Percentiles rank a stretch among this genome's conserved stretches.
Conservation (phyloP, 2,329 filamentous ascomycete genomes). For the Sclerotiophoma versabilis region DNA sequence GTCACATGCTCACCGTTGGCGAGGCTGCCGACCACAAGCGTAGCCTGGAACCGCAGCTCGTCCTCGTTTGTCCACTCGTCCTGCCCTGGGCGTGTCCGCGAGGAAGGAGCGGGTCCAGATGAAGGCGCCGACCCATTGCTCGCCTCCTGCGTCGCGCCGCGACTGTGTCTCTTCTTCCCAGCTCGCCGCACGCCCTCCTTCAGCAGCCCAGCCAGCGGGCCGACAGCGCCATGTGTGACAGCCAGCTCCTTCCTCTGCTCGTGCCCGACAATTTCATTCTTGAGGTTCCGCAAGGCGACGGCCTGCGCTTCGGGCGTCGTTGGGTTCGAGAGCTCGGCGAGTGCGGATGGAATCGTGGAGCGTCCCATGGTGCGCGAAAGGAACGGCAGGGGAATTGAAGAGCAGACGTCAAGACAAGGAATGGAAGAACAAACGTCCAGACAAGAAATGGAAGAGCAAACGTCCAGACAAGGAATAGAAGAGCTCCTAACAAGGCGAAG, state of each 20-base stretch:
- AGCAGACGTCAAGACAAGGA: too few relatives aligned
- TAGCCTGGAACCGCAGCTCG: slow-evolving; percentile 75
- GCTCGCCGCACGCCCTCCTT: slow-evolving; percentile 52
- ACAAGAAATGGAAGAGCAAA: too few relatives aligned
- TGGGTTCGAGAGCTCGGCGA: slow-evolving; percentile 50
- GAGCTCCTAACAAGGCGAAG: too few relatives aligned
- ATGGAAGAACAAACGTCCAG: too few relatives aligned
- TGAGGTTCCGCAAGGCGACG: slow-evolving; percentile 73
- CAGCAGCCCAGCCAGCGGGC: slow-evolving; percentile 64
- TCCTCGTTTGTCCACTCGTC: slow-evolving; percentile 66
- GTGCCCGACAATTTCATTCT: slow-evolving; percentile 90
- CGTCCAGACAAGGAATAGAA: too few relatives aligned
- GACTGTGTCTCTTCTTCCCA: slow-evolving; percentile 57
- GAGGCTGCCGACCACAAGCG: slow-evolving; percentile 84
- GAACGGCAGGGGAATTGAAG: too few relatives aligned
- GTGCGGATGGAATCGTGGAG: slow-evolving; percentile 44
- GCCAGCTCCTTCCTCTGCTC: slow-evolving; percentile 83
- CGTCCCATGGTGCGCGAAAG: slow-evolving; percentile 43
- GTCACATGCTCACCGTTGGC: slow-evolving; percentile 70
- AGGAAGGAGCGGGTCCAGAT: background rate
- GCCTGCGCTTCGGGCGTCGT: slow-evolving; percentile 50
- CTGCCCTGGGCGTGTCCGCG: background rate
- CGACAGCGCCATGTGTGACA: slow-evolving; percentile 73
- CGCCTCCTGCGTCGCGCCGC: slow-evolving; percentile 20
- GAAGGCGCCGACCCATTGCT: slow-evolving; percentile 4